These are phyloP conservation scores for Pleodorina starrii DNA, from an alignment of 139 green algal genomes.

Conservation along the genomic window DNA sequence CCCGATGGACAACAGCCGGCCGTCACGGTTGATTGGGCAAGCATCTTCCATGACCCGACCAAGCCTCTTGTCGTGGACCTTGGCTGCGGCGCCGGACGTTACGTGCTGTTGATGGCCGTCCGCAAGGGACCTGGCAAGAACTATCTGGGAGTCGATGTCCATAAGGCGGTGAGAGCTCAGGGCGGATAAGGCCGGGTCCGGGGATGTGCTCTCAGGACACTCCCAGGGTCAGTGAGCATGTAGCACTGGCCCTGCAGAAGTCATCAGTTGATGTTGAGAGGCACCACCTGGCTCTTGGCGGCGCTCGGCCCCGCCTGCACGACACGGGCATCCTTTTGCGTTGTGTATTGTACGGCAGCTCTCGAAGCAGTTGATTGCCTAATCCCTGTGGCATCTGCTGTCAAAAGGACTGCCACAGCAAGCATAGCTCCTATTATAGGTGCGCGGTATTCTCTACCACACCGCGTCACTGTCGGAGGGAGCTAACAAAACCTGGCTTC, in stretches of 20 bases:
- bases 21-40: neutral
- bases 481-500: too few species aligned
- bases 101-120: conserved; percentile 58
- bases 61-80: conserved; percentile 80
- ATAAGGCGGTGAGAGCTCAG: conserved; percentile 39
- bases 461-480: conserved; percentile 35
- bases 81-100: conserved; percentile 81
- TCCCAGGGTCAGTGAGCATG: too few species aligned
- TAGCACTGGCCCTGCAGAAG: too few species aligned
- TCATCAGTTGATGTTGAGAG: too few species aligned
- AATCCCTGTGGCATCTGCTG: neutral
- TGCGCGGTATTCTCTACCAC: neutral
- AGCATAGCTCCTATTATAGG: conserved; percentile 23
- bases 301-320: too few species aligned
- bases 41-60: conserved; percentile 60
- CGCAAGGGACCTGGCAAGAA: conserved; percentile 53
- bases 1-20: neutral
- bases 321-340: too few species aligned
- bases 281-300: too few species aligned
- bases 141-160: conserved; percentile 79
- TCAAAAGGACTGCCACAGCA: conserved; percentile 26
- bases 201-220: too few species aligned
- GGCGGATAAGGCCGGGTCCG: too few species aligned
- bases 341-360: neutral
- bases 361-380: conserved; percentile 22